Conservation (phyloP, 345 rosid species). For the Aethionema arabicum region DNA sequence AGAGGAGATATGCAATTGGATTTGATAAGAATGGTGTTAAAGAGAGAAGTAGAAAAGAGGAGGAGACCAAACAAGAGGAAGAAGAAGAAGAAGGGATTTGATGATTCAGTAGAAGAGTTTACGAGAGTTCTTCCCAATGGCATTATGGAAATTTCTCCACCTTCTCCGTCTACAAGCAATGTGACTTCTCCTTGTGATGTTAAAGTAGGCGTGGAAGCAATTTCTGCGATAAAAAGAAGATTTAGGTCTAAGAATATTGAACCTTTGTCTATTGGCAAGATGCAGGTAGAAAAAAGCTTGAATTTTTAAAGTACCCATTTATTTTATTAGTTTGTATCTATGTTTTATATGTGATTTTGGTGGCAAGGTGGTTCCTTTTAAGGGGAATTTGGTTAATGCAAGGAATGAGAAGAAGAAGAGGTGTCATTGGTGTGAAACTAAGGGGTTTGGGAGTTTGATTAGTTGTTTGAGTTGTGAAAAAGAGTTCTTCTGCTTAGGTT, state of each 20-base stretch:
- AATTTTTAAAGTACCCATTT: neutral
- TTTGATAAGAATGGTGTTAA: slow-evolving; percentile 77
- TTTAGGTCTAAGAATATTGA: slow-evolving; percentile 88
- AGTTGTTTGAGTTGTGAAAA: slow-evolving; percentile 68
- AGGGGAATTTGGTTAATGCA: slow-evolving; percentile 49
- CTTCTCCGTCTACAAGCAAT: slow-evolving; percentile 46
- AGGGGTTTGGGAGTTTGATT: slow-evolving; percentile 50
- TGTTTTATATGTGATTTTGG: slow-evolving; percentile 6
- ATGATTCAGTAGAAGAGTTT: slow-evolving; percentile 51
- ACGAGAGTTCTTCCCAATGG: slow-evolving; percentile 87
- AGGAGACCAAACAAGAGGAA: slow-evolving; percentile 37
- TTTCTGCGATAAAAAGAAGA: slow-evolving; percentile 46
- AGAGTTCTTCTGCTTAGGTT: slow-evolving; percentile 68
- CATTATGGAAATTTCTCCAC: slow-evolving; percentile 73
- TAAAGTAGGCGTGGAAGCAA: slow-evolving; percentile 56
- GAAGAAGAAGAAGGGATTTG: slow-evolving; percentile 36
- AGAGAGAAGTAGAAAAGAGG: slow-evolving; percentile 73
- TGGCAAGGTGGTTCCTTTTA: slow-evolving; percentile 57
- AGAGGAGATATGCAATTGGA: slow-evolving; percentile 71
- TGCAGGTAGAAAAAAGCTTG: slow-evolving; percentile 50
- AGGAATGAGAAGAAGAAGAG: slow-evolving; percentile 63
- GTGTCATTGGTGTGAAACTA: slow-evolving; percentile 88
- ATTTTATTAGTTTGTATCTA: neutral
- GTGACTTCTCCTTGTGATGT: slow-evolving; percentile 58
- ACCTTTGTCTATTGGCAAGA: slow-evolving; percentile 61